A percentile compares a stretch with the other conserved stretches of the same genome.
phyloP scores from a whole-genome alignment of 2,329 filamentous ascomycete species.

The Hawksworthiomyces lignivorus region DNA sequence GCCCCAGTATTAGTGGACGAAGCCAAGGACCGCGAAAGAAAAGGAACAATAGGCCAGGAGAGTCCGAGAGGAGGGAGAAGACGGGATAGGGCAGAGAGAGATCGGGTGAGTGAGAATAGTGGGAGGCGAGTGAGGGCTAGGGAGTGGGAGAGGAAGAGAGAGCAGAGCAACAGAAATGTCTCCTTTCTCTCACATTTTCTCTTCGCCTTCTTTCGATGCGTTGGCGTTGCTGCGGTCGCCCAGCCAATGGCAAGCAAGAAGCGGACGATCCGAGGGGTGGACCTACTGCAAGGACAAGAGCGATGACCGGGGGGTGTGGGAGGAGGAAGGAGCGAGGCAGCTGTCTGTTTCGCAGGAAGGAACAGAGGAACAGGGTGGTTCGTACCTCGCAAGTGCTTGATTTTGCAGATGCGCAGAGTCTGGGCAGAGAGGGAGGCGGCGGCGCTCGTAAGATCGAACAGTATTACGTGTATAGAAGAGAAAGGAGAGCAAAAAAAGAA shows the following conservation, averaged over 20 bases:
- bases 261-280: constrained; percentile 13
- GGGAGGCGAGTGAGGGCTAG: too few relatives aligned
- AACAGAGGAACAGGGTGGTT: too few relatives aligned
- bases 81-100: constrained; percentile 1
- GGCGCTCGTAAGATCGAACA: too few relatives aligned
- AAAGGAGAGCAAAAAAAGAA: too few relatives aligned
- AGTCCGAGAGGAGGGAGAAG: background rate
- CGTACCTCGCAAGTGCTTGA: too few relatives aligned
- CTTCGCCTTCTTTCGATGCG: constrained; percentile 16
- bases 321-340: constrained; percentile 1
- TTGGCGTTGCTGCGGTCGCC: constrained; percentile 17
- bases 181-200: constrained; percentile 6
- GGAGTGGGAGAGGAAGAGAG: background rate
- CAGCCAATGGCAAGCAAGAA: constrained; percentile 17
- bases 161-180: background rate
- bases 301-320: constrained; percentile 9
- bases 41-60: background rate
- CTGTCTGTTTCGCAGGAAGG: background rate
- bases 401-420: too few relatives aligned
- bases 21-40: background rate
- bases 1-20: constrained; percentile 5
- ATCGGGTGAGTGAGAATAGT: background rate
- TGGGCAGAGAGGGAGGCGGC: too few relatives aligned
- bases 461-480: too few relatives aligned
- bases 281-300: constrained; percentile 15